phyloP scores from a whole-genome alignment of 2,329 filamentous ascomycete genomes.

The Monosporascus cannonballus region DNA sequence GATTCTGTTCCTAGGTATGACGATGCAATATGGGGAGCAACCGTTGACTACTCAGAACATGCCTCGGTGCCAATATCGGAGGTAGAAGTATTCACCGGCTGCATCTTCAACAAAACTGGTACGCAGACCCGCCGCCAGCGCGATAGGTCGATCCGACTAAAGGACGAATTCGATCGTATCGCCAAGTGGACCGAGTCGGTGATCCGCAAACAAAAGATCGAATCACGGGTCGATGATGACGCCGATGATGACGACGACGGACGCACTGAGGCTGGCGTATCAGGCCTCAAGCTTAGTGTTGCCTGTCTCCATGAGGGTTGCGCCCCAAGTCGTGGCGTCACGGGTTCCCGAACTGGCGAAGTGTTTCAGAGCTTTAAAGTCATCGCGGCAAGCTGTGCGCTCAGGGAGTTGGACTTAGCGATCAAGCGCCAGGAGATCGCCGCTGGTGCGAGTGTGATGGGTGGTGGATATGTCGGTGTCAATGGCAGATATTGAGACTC shows the following conservation, averaged over 20 bases:
- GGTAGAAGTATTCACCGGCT: slow-evolving; percentile 49
- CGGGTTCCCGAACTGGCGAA: slow-evolving; percentile 2
- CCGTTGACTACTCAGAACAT: slow-evolving; percentile 39
- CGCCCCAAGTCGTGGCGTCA: neutral
- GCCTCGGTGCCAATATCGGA: slow-evolving; percentile 38
- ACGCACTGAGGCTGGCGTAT: slow-evolving; percentile 1
- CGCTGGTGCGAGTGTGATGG: slow-evolving; percentile 5
- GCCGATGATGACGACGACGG: slow-evolving; percentile 5
- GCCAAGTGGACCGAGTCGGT: slow-evolving; percentile 33
- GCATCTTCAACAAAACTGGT: slow-evolving; percentile 46
- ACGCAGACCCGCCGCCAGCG: slow-evolving; percentile 44
- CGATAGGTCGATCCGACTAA: slow-evolving; percentile 45
- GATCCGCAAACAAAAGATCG: slow-evolving; percentile 23
- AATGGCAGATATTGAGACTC: neutral
- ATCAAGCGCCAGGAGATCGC: slow-evolving; percentile 9
- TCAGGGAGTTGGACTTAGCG: slow-evolving; percentile 22
- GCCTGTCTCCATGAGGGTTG: slow-evolving; percentile 22
- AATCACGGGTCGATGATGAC: slow-evolving; percentile 5
- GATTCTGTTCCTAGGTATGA: slow-evolving; percentile 36
- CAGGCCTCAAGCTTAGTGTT: slow-evolving; percentile 22
- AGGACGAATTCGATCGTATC: slow-evolving; percentile 44
- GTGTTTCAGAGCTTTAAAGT: slow-evolving; percentile 24
- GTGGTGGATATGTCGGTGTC: slow-evolving; percentile 15
- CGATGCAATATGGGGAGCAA: slow-evolving; percentile 32
- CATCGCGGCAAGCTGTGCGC: slow-evolving; percentile 22